A percentile compares a stretch with the other conserved stretches of the same genome.
Evolutionary conservation across 2,329 filamentous ascomycete species (phyloP).

Genomic region (Alternaria rosae): DNA sequence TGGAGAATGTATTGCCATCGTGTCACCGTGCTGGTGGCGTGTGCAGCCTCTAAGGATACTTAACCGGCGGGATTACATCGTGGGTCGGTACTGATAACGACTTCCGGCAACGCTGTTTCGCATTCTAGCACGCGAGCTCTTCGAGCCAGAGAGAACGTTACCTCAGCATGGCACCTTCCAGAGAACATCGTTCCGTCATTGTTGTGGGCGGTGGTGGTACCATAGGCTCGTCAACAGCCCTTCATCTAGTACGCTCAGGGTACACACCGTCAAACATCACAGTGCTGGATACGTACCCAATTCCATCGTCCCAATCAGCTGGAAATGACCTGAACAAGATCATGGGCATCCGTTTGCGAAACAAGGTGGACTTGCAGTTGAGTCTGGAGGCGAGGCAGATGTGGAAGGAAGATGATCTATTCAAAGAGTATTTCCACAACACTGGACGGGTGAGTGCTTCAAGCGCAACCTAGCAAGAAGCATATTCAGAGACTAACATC

Average conservation of each 20-base stretch:
- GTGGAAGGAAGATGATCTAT: slow-evolving; percentile 57
- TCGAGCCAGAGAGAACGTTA: not conserved
- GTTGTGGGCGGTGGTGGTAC: slow-evolving; percentile 61
- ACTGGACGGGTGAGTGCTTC: slow-evolving; percentile 47
- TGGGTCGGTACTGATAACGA: slow-evolving; percentile 13
- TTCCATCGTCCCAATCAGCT: slow-evolving; percentile 58
- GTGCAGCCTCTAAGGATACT: slow-evolving; percentile 19
- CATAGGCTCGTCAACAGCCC: slow-evolving; percentile 62
- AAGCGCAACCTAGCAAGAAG: not conserved
- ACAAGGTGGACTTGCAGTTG: slow-evolving; percentile 48
- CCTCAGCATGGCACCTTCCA: slow-evolving; percentile 24
- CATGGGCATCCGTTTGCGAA: slow-evolving; percentile 50
- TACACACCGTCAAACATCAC: slow-evolving; percentile 57
- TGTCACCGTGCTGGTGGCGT: slow-evolving; percentile 23
- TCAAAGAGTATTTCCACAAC: slow-evolving; percentile 57
- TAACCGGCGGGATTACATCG: slow-evolving; percentile 15
- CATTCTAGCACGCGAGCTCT: not conserved
- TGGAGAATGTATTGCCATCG: slow-evolving; percentile 10
- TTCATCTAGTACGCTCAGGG: slow-evolving; percentile 59
- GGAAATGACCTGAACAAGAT: slow-evolving; percentile 63
- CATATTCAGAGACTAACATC: slow-evolving; percentile 6
- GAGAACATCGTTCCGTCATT: slow-evolving; percentile 41
- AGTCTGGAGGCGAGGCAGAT: slow-evolving; percentile 46
- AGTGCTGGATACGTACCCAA: slow-evolving; percentile 57
- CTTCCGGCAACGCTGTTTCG: not conserved